A percentile compares a stretch with the other conserved stretches of the same genome.
Conservation (phyloP, 352 stramenopile species). For the Phytophthora pisi region DNA sequence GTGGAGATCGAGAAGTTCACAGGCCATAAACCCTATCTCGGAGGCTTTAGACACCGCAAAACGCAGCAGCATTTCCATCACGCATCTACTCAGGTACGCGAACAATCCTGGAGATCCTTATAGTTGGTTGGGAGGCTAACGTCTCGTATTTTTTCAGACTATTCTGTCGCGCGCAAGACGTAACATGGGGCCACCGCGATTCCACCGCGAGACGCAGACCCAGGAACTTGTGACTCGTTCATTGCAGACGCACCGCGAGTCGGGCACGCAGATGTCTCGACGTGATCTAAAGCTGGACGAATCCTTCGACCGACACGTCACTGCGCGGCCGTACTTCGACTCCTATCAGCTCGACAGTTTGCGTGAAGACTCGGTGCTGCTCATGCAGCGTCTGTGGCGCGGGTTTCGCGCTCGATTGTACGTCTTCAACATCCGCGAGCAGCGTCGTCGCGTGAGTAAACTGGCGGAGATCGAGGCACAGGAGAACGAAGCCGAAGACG, state of each 20-base stretch:
- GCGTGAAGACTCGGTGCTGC: slow-evolving; percentile 70
- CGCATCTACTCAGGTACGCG: slow-evolving; percentile 76
- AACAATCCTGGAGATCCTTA: background rate
- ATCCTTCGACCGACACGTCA: slow-evolving; percentile 63
- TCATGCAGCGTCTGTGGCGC: slow-evolving; percentile 91
- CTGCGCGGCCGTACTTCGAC: slow-evolving; percentile 87
- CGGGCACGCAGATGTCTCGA: slow-evolving; percentile 90
- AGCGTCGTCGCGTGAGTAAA: slow-evolving; percentile 36
- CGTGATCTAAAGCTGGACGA: slow-evolving; percentile 76
- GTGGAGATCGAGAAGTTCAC: slow-evolving; percentile 83
- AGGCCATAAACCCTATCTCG: slow-evolving; percentile 85
- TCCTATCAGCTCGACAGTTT: slow-evolving; percentile 88
- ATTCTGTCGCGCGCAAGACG: slow-evolving; percentile 55
- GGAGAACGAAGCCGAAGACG: slow-evolving; percentile 55
- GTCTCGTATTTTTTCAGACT: slow-evolving; percentile 31
- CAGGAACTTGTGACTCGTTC: slow-evolving; percentile 75
- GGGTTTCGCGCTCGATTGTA: slow-evolving; percentile 71
- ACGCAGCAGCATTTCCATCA: slow-evolving; percentile 92
- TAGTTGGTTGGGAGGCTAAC: no score
- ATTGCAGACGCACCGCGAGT: slow-evolving; percentile 89
- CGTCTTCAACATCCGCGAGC: slow-evolving; percentile 53
- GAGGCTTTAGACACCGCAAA: slow-evolving; percentile 89
- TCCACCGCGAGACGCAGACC: slow-evolving; percentile 91
- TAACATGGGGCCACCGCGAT: slow-evolving; percentile 39
- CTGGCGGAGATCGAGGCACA: slow-evolving; percentile 51